Base-by-base conservation (phyloP, 495 filamentous ascomycete genomes). In the Penicillium argentinense region DNA sequence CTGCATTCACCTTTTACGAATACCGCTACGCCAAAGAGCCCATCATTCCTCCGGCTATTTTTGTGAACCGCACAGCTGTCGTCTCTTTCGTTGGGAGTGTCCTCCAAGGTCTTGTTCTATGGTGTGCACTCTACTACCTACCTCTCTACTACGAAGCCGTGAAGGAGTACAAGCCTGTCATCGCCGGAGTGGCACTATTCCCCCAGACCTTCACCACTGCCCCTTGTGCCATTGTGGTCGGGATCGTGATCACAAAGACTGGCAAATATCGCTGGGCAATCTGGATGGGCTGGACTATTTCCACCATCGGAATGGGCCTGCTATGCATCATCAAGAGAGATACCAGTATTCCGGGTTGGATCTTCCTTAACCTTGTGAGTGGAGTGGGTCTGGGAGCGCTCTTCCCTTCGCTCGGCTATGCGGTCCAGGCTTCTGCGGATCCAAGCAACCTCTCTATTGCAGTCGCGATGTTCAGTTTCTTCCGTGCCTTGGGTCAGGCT, bases 381-480 rank as follows among this genome's bases (percentile, higher is more conserved):
- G 76, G 78, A 1, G 13, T 80, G 0, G 79, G 79, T 2, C 47
- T 77, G 5, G 79, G 78, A 0, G 60, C 77, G 1, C 51, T 83
- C 0, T 76, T 79, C 52, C 67, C 77, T 0, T 60, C 67, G 3
- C 63, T 79, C 40, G 67, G 65, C 0, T 71, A 76, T 25, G 68
- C 74, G 0, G 63, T 72, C 1, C 80, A 82, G 53, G 78, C 79
- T 8, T 63, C 73, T 4, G 56, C 71, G 1, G 63, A 63, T 9
- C 60, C 67, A 14, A 49, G 63, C 19, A 66, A 77, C 33, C 60
- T 75, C 13, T 67, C 72, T 0, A 69, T 74, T 38, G 77, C 77
- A 0, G 71, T 75, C 0, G 74, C 67, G n/a, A 77, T 80, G 66
- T 76, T 77, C 40, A 71, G 71, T 12, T 82, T 83, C 63, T 71